Base-by-base conservation (phyloP, 1,139 yeast species). In the Pichia sp. region DNA sequence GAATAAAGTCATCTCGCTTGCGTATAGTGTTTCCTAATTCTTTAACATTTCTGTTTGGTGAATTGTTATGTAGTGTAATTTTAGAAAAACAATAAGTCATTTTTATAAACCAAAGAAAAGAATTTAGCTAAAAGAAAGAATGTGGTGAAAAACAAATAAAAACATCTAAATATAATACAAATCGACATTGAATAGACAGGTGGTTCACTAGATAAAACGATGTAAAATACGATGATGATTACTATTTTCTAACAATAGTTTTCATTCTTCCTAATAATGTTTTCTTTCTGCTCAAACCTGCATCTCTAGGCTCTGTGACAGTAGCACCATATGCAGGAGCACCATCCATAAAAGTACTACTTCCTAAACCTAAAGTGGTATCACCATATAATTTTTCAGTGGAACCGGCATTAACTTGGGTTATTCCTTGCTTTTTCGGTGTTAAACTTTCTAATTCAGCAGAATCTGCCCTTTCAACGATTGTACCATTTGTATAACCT, bases 321-420 rank as follows among this genome's bases (percentile, higher is more conserved):
- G 77, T 73, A 6, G 65, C 67, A 20, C 69, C 67, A 28, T 95
- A 82, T 4, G 97, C 98, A 20, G 97, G 97, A 0, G 97, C 94
- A 32, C 98, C 98, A 63, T 92, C 97, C 53, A 92, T 64, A 62
- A 92, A 92, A 0, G 98, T 92, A 2, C 96, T 76, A 2, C 94
- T 78, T 4, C 98, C 98, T 42, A 92, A 73, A 1, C 98, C 98
- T 46, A 83, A 74, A 0, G 97, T 85, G 3, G 83, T 72, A 40
- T 78, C 77, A 20, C 97, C 98, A 62, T 90, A 96, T 20, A 90
- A 76, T 60, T 80, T 83, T 35, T 68, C 67, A 44, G 77, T 76
- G 33, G 68, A 66, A 45, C 76, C 76, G 3, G 95, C 75, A 62
- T 90, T 95, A 56, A 89, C 82, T 43, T 79, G 78, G 26, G 74